A percentile compares a stretch with the other conserved stretches of the same genome.
Conservation (phyloP, 345 rosid species). For the Carallia brachiata region DNA sequence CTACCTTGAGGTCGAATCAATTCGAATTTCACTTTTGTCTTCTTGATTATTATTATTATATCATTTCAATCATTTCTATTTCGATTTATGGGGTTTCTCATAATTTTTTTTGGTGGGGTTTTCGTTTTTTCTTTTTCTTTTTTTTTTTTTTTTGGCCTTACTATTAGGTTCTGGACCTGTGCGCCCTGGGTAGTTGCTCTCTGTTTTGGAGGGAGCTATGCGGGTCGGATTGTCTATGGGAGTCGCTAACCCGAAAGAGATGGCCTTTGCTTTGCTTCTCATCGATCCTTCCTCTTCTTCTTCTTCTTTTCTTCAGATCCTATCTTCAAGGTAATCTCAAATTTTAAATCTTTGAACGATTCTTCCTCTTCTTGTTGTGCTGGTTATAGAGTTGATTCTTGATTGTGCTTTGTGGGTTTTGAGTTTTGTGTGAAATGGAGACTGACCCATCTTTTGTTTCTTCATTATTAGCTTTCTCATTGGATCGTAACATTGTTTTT, state of each 20-base stretch:
- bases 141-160: neutral
- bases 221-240: slow-evolving; percentile 65
- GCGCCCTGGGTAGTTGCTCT: slow-evolving; percentile 64
- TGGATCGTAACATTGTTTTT: slow-evolving; percentile 1
- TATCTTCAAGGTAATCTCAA: slow-evolving; percentile 1
- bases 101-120: neutral
- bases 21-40: neutral
- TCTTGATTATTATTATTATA: no score
- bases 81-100: neutral
- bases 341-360: neutral
- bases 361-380: neutral
- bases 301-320: neutral
- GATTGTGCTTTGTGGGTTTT: neutral
- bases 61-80: neutral
- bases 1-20: slow-evolving; percentile 43
- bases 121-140: neutral
- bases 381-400: neutral
- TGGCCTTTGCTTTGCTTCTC: slow-evolving; percentile 47
- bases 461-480: neutral
- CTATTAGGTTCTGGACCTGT: slow-evolving; percentile 51
- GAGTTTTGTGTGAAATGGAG: neutral
- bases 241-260: slow-evolving; percentile 47
- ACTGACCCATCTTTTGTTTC: neutral
- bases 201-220: slow-evolving; percentile 67
- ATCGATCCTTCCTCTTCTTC: slow-evolving; percentile 22